A percentile compares a stretch with the other conserved stretches of the same genome.
phyloP scores from a whole-genome alignment of 495 filamentous ascomycete genomes.

The Trypethelium eluteriae region DNA sequence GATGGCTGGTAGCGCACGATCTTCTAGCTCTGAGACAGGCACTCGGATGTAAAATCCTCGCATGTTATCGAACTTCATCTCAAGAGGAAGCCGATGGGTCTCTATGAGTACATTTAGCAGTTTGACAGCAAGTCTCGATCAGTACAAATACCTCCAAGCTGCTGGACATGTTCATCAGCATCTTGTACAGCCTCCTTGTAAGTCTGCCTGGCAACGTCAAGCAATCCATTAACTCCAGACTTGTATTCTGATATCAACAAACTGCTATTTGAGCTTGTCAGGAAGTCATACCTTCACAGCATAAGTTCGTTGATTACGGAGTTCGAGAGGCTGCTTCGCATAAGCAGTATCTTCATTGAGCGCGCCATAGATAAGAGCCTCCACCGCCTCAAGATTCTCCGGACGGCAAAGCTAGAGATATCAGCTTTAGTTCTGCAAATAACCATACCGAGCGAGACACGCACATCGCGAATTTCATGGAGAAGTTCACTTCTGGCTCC shows the following conservation, averaged over 20 bases:
- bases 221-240: constrained; percentile 75
- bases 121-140: background rate
- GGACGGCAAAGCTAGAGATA: constrained; percentile 52
- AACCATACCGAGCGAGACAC: background rate
- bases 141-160: constrained; percentile 48
- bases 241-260: constrained; percentile 25
- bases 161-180: constrained; percentile 59
- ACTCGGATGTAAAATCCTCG: constrained; percentile 79
- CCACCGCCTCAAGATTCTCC: constrained; percentile 50
- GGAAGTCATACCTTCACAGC: constrained; percentile 62
- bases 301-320: constrained; percentile 87
- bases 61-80: constrained; percentile 66
- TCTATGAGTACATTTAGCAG: constrained; percentile 36
- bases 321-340: constrained; percentile 70
- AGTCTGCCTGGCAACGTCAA: constrained; percentile 78
- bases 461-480: constrained; percentile 53
- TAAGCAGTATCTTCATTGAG: constrained; percentile 79
- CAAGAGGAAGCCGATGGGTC: constrained; percentile 50
- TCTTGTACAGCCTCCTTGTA: constrained; percentile 81
- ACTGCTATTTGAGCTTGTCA: too few species aligned
- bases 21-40: constrained; percentile 53
- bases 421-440: background rate
- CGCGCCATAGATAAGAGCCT: constrained; percentile 56
- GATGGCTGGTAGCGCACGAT: constrained; percentile 53
- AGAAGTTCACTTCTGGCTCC: constrained; percentile 60